These are phyloP conservation scores for Westerdykella aurantiaca DNA, from an alignment of 2,329 filamentous ascomycete genomes.

Conservation along the genomic window DNA sequence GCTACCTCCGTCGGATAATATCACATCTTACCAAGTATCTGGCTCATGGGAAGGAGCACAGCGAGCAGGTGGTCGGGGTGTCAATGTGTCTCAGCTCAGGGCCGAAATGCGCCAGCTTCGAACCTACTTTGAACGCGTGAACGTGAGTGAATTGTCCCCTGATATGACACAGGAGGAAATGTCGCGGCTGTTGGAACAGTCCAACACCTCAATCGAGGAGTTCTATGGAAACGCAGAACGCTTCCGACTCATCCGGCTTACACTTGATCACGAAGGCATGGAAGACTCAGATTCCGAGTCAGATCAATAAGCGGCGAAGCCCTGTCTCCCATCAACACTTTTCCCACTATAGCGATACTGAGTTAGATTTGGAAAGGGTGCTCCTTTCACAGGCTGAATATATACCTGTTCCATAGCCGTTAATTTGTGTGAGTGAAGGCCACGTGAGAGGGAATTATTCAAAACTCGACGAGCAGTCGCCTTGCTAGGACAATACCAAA, in stretches of 20 bases:
- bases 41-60: constrained; percentile 1
- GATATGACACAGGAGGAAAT: constrained; percentile 18
- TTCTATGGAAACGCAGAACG: constrained; percentile 24
- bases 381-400: too few species aligned
- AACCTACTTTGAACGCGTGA: constrained; percentile 24
- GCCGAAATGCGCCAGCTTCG: constrained; percentile 21
- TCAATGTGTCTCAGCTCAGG: constrained; percentile 15
- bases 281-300: not conserved
- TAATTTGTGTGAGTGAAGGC: too few species aligned
- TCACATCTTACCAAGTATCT: constrained; percentile 17
- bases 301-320: not conserved
- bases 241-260: constrained; percentile 18
- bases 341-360: too few species aligned
- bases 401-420: too few species aligned
- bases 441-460: too few species aligned
- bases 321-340: not conserved
- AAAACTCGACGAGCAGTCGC: too few species aligned
- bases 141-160: constrained; percentile 9
- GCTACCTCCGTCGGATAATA: constrained; percentile 57
- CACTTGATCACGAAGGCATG: constrained; percentile 15
- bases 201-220: constrained; percentile 20
- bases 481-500: too few species aligned
- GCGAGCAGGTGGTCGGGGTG: not conserved
- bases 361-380: too few species aligned
- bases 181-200: constrained; percentile 13